Evolutionary conservation across 2,329 filamentous ascomycete genomes (phyloP).

Genomic region (Pseudogymnoascus sp.): DNA sequence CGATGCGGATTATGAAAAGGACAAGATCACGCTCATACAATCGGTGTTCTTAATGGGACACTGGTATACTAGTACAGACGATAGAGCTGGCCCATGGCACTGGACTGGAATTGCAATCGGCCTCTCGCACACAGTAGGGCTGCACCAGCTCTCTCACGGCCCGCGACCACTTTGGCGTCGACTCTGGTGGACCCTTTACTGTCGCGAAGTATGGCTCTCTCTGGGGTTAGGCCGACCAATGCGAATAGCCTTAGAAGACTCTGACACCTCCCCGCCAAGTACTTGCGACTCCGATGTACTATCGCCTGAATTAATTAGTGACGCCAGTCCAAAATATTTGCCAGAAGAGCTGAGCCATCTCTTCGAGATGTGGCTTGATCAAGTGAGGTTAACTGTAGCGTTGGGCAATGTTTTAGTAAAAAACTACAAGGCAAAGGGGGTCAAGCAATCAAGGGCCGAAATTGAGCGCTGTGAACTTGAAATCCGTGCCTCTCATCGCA

Average conservation of each 20-base stretch:
- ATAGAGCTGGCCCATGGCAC: constrained; percentile 38
- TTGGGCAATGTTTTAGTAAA: constrained; percentile 15
- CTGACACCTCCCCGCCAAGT: constrained; percentile 28
- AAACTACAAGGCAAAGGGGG: constrained; percentile 14
- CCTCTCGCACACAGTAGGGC: constrained; percentile 36
- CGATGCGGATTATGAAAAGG: constrained; percentile 31
- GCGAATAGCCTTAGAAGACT: constrained; percentile 33
- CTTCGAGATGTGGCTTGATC: constrained; percentile 13
- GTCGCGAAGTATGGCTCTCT: constrained; percentile 35
- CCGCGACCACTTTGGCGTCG: constrained; percentile 30
- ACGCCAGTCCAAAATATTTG: neutral
- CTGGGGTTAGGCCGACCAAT: constrained; percentile 34
- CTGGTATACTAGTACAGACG: constrained; percentile 36
- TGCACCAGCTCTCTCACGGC: constrained; percentile 28
- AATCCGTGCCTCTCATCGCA: constrained; percentile 12
- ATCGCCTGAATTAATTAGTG: neutral
- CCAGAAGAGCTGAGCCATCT: neutral
- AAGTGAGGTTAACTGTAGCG: constrained; percentile 12
- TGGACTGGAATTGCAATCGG: constrained; percentile 40
- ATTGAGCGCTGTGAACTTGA: constrained; percentile 12
- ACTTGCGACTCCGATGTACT: constrained; percentile 3
- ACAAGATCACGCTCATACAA: constrained; percentile 36
- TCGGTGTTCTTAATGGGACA: constrained; percentile 36
- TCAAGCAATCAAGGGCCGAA: constrained; percentile 12
- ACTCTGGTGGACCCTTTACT: constrained; percentile 36